Percentiles rank a stretch among this genome's conserved stretches.
Evolutionary conservation across 2,329 filamentous ascomycete genomes (phyloP).

Genomic region (Diaporthe humulicola): DNA sequence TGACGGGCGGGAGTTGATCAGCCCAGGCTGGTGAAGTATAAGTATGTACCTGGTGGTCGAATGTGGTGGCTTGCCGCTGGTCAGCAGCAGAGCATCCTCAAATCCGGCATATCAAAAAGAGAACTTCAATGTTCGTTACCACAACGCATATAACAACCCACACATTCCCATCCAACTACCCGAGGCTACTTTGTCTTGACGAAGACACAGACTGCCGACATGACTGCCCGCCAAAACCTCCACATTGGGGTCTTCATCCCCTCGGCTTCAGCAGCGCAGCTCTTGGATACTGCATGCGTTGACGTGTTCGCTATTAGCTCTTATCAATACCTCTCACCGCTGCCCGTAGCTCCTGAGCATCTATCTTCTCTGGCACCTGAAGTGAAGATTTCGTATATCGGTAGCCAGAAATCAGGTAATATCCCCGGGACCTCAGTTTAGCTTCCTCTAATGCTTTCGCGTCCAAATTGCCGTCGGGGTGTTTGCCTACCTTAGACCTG

Average conservation of each 20-base stretch:
- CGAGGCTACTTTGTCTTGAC: neutral
- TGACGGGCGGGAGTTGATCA: neutral
- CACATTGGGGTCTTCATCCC: conserved; percentile 66
- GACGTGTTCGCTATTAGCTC: conserved; percentile 63
- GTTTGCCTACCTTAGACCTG: neutral
- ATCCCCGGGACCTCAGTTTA: neutral
- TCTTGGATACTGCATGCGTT: conserved; percentile 64
- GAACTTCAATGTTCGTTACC: neutral
- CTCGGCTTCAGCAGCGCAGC: conserved; percentile 51
- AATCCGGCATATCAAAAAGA: neutral
- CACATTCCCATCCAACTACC: neutral
- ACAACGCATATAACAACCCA: neutral
- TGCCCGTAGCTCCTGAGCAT: conserved; percentile 52
- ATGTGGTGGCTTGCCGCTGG: neutral
- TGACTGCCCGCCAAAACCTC: conserved; percentile 46
- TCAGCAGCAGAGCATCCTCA: neutral
- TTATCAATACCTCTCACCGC: conserved; percentile 56
- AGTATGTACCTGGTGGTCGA: neutral
- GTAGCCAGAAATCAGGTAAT: conserved; percentile 6
- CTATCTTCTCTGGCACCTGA: conserved; percentile 57
- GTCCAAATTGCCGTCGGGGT: neutral
- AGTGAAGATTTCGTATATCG: conserved; percentile 61
- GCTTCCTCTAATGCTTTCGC: too few relatives aligned
- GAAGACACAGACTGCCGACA: neutral
- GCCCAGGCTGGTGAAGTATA: neutral